These are phyloP conservation scores for Macroventuria anomochaeta DNA, from an alignment of 2,329 filamentous ascomycete genomes.

Conservation along the genomic window DNA sequence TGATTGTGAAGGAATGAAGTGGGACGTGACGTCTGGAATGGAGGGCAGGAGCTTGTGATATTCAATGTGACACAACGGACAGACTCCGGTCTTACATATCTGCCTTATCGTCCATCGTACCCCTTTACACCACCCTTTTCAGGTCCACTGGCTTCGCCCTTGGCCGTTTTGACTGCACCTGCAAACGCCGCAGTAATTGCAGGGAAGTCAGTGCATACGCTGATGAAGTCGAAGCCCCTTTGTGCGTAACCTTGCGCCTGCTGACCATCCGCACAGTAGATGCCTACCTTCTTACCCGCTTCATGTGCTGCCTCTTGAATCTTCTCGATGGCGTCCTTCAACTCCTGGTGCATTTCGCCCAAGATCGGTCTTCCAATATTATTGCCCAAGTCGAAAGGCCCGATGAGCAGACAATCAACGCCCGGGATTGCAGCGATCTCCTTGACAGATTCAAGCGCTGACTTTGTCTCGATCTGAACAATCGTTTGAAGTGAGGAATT, in stretches of 20 bases:
- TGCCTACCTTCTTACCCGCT: conserved; percentile 61
- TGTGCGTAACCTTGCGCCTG: conserved; percentile 60
- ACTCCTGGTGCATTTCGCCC: conserved; percentile 56
- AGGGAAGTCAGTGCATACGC: conserved; percentile 54
- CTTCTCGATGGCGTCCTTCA: conserved; percentile 59
- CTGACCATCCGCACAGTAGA: conserved; percentile 61
- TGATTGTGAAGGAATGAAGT: conserved; percentile 1
- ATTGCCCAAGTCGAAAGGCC: conserved; percentile 64
- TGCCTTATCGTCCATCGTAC: conserved; percentile 27
- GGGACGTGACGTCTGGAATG: conserved; percentile 9
- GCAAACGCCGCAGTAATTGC: conserved; percentile 53
- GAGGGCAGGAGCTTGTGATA: conserved; percentile 1
- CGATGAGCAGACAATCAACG: conserved; percentile 61
- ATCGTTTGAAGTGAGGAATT: conserved; percentile 61
- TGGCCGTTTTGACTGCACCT: conserved; percentile 43
- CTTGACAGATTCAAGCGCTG: conserved; percentile 49
- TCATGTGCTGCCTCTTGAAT: conserved; percentile 60
- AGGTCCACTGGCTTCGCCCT: conserved; percentile 24
- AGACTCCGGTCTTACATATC: not conserved
- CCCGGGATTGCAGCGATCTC: conserved; percentile 61
- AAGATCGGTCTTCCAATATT: conserved; percentile 62
- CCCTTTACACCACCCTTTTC: conserved; percentile 24
- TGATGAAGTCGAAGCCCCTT: conserved; percentile 62
- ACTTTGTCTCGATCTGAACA: conserved; percentile 55
- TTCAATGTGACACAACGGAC: conserved; percentile 6